Conservation (phyloP, 805 yeast species). For the Kregervanrija delftensis region DNA sequence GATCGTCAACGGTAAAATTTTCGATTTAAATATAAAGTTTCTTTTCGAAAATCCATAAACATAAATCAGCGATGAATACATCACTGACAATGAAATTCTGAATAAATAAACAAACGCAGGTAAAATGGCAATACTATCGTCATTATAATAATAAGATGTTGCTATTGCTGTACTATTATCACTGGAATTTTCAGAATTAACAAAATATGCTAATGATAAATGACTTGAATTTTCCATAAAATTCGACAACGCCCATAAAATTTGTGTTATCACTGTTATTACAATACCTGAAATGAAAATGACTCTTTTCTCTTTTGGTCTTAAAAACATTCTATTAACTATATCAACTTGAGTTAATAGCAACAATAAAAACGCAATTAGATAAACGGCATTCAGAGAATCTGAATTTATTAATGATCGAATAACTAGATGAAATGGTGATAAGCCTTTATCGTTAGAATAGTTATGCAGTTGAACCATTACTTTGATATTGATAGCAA, state of each 20-base stretch:
- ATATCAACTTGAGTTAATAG: slow-evolving; percentile 69
- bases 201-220: too few species aligned
- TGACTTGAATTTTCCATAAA: slow-evolving; percentile 27
- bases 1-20: slow-evolving; percentile 48
- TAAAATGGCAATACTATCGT: neutral
- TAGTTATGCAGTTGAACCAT: slow-evolving; percentile 23
- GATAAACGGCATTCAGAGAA: slow-evolving; percentile 49
- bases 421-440: too few species aligned
- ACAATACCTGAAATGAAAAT: slow-evolving; percentile 52
- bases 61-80: slow-evolving; percentile 58
- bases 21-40: slow-evolving; percentile 41
- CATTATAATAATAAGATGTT: too few species aligned
- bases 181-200: too few species aligned
- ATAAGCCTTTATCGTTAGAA: too few species aligned
- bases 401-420: slow-evolving; percentile 31
- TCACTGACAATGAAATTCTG: slow-evolving; percentile 61
- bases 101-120: slow-evolving; percentile 54
- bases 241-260: slow-evolving; percentile 63
- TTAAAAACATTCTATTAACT: slow-evolving; percentile 56
- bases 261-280: slow-evolving; percentile 49
- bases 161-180: too few species aligned
- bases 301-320: slow-evolving; percentile 62
- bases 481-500: slow-evolving; percentile 41
- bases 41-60: slow-evolving; percentile 49
- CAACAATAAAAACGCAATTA: slow-evolving; percentile 48